Percentiles rank a stretch among this genome's conserved stretches.
Evolutionary conservation across 2,329 filamentous ascomycete genomes (phyloP).

Genomic region (Dichotomopilus funicola): DNA sequence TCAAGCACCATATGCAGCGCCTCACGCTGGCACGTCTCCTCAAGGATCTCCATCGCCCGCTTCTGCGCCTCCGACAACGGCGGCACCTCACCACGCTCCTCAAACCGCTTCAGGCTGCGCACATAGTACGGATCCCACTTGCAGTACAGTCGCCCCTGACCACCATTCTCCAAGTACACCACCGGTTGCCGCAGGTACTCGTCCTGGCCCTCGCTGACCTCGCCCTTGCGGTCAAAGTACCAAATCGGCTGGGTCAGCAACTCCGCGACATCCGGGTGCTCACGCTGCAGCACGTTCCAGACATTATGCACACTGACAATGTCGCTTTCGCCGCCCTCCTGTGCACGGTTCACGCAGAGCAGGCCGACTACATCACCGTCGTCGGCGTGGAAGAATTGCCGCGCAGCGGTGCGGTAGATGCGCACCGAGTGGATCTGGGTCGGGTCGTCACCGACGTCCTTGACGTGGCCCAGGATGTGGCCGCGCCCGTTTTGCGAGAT

Average conservation of each 20-base stretch:
- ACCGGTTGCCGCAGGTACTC: constrained; percentile 67
- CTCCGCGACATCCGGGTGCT: constrained; percentile 72
- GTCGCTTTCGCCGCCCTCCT: constrained; percentile 78
- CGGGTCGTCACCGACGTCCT: constrained; percentile 77
- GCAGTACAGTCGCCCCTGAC: constrained; percentile 62
- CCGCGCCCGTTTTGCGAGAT: constrained; percentile 79
- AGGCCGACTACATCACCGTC: constrained; percentile 78
- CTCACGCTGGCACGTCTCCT: constrained; percentile 66
- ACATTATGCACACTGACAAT: constrained; percentile 72
- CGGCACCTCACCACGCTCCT: constrained; percentile 65
- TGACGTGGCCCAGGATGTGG: constrained; percentile 83
- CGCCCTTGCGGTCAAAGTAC: constrained; percentile 91
- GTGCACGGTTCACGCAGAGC: constrained; percentile 70
- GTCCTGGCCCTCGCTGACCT: constrained; percentile 66
- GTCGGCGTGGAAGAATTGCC: constrained; percentile 81
- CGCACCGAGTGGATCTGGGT: constrained; percentile 78
- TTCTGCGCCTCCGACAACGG: constrained; percentile 62
- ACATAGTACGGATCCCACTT: constrained; percentile 93
- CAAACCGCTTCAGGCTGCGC: constrained; percentile 67
- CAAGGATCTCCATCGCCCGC: constrained; percentile 62
- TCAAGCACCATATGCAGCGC: constrained; percentile 81
- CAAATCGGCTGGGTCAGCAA: constrained; percentile 70
- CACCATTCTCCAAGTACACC: constrained; percentile 67
- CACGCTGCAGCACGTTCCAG: constrained; percentile 69
- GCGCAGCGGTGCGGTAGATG: constrained; percentile 82